Evolutionary conservation across 306 rosid genomes (phyloP).

Genomic region (Begonia peltatifolia): DNA sequence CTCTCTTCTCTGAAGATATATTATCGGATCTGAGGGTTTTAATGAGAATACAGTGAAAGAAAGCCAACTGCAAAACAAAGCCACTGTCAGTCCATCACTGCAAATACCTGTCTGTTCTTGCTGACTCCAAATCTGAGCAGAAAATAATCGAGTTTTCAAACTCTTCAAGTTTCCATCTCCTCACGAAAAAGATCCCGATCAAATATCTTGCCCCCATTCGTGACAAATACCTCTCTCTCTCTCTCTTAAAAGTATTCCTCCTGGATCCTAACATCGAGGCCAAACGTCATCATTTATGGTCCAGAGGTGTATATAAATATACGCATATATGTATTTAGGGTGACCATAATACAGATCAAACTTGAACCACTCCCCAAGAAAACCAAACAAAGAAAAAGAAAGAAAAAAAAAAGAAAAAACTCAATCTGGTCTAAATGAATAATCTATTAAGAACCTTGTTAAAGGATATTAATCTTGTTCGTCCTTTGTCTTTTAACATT

Average conservation of each 20-base stretch:
- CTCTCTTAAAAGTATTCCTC: neutral
- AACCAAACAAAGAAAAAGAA: constrained; percentile 20
- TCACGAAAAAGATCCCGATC: constrained; percentile 58
- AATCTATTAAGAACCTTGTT: constrained; percentile 29
- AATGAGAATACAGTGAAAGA: too few species aligned
- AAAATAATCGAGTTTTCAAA: neutral
- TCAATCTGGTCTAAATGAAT: constrained; percentile 9
- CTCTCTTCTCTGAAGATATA: constrained; percentile 4
- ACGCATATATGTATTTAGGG: constrained; percentile 17
- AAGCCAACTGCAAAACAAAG: neutral
- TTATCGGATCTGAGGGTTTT: neutral
- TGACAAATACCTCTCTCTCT: neutral
- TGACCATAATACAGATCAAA: neutral
- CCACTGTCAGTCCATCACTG: neutral
- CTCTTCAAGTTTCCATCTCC: constrained; percentile 26
- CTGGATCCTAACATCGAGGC: too few species aligned
- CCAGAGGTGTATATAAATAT: neutral
- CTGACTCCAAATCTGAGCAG: too few species aligned
- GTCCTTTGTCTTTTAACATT: constrained; percentile 82
- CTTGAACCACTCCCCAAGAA: neutral
- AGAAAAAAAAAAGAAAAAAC: neutral
- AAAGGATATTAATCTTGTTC: constrained; percentile 39
- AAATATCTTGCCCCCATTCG: constrained; percentile 14
- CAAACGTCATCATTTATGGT: neutral
- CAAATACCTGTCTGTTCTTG: neutral